Conservation (phyloP, 768 basidiomycete genomes). For the Steccherinum ochraceum region DNA sequence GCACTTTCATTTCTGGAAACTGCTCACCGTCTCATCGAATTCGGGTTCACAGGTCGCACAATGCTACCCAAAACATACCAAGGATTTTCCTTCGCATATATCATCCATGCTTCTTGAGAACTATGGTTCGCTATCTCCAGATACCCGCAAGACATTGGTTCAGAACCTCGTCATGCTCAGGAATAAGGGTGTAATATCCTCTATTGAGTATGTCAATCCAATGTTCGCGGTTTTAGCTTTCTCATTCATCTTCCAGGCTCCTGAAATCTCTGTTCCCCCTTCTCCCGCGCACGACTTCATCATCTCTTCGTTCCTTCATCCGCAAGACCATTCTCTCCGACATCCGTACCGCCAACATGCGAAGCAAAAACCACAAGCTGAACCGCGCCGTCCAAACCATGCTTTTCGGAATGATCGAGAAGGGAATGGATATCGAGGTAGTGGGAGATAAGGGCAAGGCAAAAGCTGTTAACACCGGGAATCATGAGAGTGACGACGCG, state of each 20-base stretch:
- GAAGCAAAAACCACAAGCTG: slow-evolving; percentile 89
- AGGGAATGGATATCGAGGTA: slow-evolving; percentile 79
- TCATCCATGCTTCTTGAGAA: slow-evolving; percentile 73
- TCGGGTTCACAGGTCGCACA: slow-evolving; percentile 87
- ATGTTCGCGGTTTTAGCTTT: background rate
- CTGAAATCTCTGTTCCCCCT: slow-evolving; percentile 91
- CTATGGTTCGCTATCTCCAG: slow-evolving; percentile 68
- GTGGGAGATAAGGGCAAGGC: slow-evolving; percentile 79
- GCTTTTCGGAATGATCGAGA: slow-evolving; percentile 93
- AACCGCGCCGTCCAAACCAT: slow-evolving; percentile 95
- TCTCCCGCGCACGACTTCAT: slow-evolving; percentile 88
- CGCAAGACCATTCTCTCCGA: slow-evolving; percentile 92
- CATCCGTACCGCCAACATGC: slow-evolving; percentile 84
- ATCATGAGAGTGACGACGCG: slow-evolving; percentile 69
- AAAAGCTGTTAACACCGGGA: slow-evolving; percentile 36
- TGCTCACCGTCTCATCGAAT: background rate
- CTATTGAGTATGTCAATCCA: slow-evolving; percentile 67
- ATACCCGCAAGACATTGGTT: slow-evolving; percentile 78
- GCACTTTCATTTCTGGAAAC: too few species aligned
- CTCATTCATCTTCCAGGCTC: slow-evolving; percentile 44
- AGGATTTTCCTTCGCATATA: slow-evolving; percentile 77
- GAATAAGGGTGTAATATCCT: slow-evolving; percentile 88
- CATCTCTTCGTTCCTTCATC: slow-evolving; percentile 77
- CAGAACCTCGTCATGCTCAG: slow-evolving; percentile 91
- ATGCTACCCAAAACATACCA: slow-evolving; percentile 90